phyloP scores from a whole-genome alignment of 108 stramenopile genomes.

The Cyclotella baltica region DNA sequence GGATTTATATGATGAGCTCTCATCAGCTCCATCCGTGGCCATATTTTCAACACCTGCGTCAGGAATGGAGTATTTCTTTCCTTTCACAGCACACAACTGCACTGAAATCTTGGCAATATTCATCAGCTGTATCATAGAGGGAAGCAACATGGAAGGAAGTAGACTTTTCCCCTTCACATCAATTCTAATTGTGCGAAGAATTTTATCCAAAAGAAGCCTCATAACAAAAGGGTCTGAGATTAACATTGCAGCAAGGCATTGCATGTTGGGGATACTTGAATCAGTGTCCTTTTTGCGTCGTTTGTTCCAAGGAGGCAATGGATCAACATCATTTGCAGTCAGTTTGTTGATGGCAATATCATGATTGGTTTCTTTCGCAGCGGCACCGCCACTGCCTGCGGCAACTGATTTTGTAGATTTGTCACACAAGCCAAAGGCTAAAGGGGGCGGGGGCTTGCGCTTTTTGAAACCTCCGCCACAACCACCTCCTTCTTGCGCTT shows the following conservation, averaged over 20 bases:
- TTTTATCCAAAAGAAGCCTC: slow-evolving; percentile 73
- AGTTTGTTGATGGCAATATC: slow-evolving; percentile 52
- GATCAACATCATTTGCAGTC: slow-evolving; percentile 47
- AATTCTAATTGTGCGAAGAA: slow-evolving; percentile 63
- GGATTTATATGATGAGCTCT: slow-evolving; percentile 58
- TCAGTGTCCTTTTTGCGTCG: slow-evolving; percentile 9
- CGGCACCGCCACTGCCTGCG: slow-evolving; percentile 6
- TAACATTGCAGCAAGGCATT: slow-evolving; percentile 83
- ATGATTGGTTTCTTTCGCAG: slow-evolving; percentile 29
- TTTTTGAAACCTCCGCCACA: slow-evolving; percentile 45
- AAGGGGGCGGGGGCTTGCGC: slow-evolving; percentile 56
- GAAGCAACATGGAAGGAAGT: slow-evolving; percentile 67
- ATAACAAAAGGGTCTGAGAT: slow-evolving; percentile 89
- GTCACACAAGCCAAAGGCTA: slow-evolving; percentile 45
- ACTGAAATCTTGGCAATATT: slow-evolving; percentile 79
- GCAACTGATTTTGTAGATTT: slow-evolving; percentile 22
- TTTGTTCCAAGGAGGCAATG: slow-evolving; percentile 55
- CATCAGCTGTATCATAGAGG: slow-evolving; percentile 83
- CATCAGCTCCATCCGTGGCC: slow-evolving; percentile 40
- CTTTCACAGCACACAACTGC: slow-evolving; percentile 80
- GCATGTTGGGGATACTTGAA: slow-evolving; percentile 76
- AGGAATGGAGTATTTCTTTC: slow-evolving; percentile 66
- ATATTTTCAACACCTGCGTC: slow-evolving; percentile 60
- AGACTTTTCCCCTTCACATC: slow-evolving; percentile 63
- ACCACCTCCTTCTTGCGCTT: slow-evolving; percentile 29